Evolutionary conservation across 441 rosid genomes (phyloP).

Genomic region (Syzygium syzygioides): DNA sequence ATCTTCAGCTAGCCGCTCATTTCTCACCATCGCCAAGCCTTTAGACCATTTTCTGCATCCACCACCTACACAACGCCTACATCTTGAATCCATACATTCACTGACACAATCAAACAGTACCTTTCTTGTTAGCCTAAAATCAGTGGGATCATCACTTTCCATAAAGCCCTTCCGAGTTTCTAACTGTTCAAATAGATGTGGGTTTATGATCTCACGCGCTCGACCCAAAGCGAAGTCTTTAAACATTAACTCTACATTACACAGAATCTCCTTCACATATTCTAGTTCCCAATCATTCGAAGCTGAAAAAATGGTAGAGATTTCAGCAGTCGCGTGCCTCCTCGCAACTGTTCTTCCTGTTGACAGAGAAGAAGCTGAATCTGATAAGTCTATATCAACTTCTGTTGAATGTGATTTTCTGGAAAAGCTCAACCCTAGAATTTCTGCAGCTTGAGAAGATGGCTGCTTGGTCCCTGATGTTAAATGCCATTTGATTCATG

Average conservation of each 20-base stretch:
- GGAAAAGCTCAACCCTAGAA: constrained; percentile 28
- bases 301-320: constrained; percentile 7
- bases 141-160: constrained; percentile 10
- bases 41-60: constrained; percentile 48
- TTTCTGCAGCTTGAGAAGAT: constrained; percentile 42
- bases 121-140: constrained; percentile 42
- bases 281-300: constrained; percentile 50
- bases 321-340: constrained; percentile 10
- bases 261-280: constrained; percentile 57
- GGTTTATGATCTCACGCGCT: constrained; percentile 37
- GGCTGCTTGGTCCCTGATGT: constrained; percentile 48
- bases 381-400: constrained; percentile 47
- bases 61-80: constrained; percentile 40
- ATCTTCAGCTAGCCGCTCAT: constrained; percentile 60
- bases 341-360: constrained; percentile 19
- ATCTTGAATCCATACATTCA: constrained; percentile 59
- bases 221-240: constrained; percentile 52
- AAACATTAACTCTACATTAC: constrained; percentile 52
- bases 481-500: neutral
- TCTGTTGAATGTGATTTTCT: constrained; percentile 34
- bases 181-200: constrained; percentile 57
- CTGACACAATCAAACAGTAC: constrained; percentile 60
- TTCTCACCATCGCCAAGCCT: constrained; percentile 41
- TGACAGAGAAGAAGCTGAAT: constrained; percentile 65
- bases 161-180: constrained; percentile 36